phyloP scores from a whole-genome alignment of 176 grass and related monocot species.

The Canna indica region DNA sequence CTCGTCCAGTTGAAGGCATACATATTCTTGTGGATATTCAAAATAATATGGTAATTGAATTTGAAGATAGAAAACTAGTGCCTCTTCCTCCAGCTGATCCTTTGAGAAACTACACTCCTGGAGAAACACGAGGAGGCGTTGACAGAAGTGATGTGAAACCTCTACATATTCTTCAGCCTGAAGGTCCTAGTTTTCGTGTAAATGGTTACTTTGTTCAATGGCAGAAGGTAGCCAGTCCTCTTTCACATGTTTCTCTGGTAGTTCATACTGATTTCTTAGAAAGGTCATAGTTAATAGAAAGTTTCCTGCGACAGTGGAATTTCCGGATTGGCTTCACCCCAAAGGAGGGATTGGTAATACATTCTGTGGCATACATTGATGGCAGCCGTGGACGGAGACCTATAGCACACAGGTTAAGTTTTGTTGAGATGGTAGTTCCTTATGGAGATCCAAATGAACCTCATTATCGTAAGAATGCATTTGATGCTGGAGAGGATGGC shows the following conservation, averaged over 20 bases:
- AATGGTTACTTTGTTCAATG: slow-evolving; percentile 97
- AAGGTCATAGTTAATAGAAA: not conserved
- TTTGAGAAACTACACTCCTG: slow-evolving; percentile 94
- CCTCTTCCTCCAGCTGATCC: slow-evolving; percentile 86
- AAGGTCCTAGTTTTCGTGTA: slow-evolving; percentile 94
- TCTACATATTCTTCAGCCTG: slow-evolving; percentile 79
- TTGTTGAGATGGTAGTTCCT: slow-evolving; percentile 99
- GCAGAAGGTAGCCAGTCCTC: slow-evolving; percentile 64
- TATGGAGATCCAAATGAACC: slow-evolving; percentile 98
- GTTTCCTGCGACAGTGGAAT: slow-evolving; percentile 59
- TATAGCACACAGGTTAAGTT: slow-evolving; percentile 88
- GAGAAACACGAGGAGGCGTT: slow-evolving; percentile 87
- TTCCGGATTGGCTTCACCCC: slow-evolving; percentile 99
- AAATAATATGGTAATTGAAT: slow-evolving; percentile 78
- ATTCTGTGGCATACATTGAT: slow-evolving; percentile 95
- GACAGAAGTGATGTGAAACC: slow-evolving; percentile 95
- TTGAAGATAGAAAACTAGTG: slow-evolving; percentile 94
- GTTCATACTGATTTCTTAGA: not conserved
- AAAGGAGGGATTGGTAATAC: slow-evolving; percentile 91
- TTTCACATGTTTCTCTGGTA: not conserved
- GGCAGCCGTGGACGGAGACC: slow-evolving; percentile 85
- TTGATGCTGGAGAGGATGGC: slow-evolving; percentile 98
- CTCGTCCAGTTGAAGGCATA: slow-evolving; percentile 95
- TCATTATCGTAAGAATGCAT: slow-evolving; percentile 98
- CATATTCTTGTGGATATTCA: slow-evolving; percentile 91